These are phyloP conservation scores for Cichorium intybus DNA, from an alignment of 140 eudicot genomes.

Conservation along the genomic window DNA sequence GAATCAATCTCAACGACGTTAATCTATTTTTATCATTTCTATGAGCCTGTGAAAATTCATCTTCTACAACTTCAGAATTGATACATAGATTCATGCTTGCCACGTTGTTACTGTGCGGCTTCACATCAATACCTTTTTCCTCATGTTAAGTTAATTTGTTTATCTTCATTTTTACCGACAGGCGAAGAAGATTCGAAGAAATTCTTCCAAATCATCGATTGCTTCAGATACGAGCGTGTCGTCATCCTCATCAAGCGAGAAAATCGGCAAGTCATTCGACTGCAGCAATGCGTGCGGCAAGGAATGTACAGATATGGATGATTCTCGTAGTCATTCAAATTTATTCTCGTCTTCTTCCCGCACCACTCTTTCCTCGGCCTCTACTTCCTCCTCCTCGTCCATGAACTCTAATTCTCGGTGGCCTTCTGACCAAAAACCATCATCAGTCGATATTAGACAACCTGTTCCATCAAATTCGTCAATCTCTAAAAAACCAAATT, in stretches of 20 bases:
- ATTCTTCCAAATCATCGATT: constrained; percentile 23
- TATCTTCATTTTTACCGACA: constrained; percentile 9
- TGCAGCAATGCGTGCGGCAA: neutral
- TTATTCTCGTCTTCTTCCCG: constrained; percentile 29
- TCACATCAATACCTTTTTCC: neutral
- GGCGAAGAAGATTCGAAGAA: constrained; percentile 40
- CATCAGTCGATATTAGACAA: constrained; percentile 13
- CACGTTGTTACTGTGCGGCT: too few species aligned
- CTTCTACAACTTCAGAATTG: neutral
- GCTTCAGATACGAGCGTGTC: constrained; percentile 16
- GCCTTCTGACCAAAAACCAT: constrained; percentile 20
- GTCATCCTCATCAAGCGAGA: constrained; percentile 17
- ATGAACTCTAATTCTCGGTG: constrained; percentile 33
- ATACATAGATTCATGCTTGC: neutral
- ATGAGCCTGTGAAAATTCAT: neutral
- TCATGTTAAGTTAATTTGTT: neutral
- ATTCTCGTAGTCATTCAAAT: constrained; percentile 27
- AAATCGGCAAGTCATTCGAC: neutral
- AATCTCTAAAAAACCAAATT: neutral
- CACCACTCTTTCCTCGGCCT: constrained; percentile 18
- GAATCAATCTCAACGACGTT: neutral
- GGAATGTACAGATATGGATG: constrained; percentile 22
- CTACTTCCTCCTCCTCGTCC: constrained; percentile 31
- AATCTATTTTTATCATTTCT: neutral
- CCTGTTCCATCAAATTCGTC: constrained; percentile 16